Evolutionary conservation across 164 flowering plant genomes (phyloP).

Genomic region (Houttuynia cordata): DNA sequence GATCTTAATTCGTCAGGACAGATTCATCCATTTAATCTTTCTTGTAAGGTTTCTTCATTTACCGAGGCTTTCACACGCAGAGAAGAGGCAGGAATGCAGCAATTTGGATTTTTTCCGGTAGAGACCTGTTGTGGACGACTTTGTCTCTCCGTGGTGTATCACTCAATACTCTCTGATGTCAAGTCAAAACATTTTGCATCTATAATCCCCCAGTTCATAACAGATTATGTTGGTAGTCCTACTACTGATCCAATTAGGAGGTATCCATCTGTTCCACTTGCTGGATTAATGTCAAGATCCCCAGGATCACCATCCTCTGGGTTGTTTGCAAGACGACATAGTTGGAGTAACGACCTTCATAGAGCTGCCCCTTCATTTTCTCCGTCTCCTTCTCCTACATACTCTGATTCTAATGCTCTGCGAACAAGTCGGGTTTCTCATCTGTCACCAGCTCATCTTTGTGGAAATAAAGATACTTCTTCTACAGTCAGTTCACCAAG

Average conservation of each 20-base stretch:
- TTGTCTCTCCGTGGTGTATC: slow-evolving; percentile 61
- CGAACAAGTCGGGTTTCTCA: slow-evolving; percentile 21
- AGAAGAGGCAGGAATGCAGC: slow-evolving; percentile 77
- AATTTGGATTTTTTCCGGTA: slow-evolving; percentile 58
- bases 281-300: slow-evolving; percentile 9
- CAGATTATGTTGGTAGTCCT: slow-evolving; percentile 97
- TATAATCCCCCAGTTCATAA: slow-evolving; percentile 59
- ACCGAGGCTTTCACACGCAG: slow-evolving; percentile 62
- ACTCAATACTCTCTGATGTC: slow-evolving; percentile 37
- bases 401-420: slow-evolving; percentile 20
- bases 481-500: slow-evolving; percentile 27
- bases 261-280: slow-evolving; percentile 48
- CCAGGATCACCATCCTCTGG: slow-evolving; percentile 40
- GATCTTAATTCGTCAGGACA: slow-evolving; percentile 63
- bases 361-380: slow-evolving; percentile 36
- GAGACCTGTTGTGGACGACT: slow-evolving; percentile 77
- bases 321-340: slow-evolving; percentile 61
- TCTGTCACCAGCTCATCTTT: slow-evolving; percentile 20
- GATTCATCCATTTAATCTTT: slow-evolving; percentile 35
- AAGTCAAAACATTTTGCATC: slow-evolving; percentile 50
- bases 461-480: not conserved
- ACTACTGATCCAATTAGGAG: slow-evolving; percentile 64
- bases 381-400: slow-evolving; percentile 13
- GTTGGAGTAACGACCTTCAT: slow-evolving; percentile 61
- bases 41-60: slow-evolving; percentile 54